These are phyloP conservation scores for Alternaria novae-zelandiae DNA, from an alignment of 2,329 filamentous ascomycete species.

Conservation along the genomic window DNA sequence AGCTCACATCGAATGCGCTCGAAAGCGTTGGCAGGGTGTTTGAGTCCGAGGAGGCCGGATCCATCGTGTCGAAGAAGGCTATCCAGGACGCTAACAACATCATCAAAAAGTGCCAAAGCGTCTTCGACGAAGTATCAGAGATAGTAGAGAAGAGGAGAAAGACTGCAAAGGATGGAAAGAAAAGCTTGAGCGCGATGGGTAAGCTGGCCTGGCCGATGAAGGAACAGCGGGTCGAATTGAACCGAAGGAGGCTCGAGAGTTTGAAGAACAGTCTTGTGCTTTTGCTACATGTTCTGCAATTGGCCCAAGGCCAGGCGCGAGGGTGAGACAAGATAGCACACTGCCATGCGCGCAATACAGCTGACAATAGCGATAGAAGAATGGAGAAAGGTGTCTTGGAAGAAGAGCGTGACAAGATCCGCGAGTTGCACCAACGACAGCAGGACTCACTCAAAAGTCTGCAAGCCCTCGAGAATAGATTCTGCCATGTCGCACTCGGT, in stretches of 20 bases:
- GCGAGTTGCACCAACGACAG: constrained; percentile 33
- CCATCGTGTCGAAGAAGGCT: constrained; percentile 28
- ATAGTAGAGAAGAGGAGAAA: constrained; percentile 30
- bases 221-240: constrained; percentile 31
- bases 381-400: constrained; percentile 23
- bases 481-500: constrained; percentile 20
- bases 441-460: constrained; percentile 33
- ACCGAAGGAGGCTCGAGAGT: constrained; percentile 32
- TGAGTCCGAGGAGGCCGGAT: constrained; percentile 17
- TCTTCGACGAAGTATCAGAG: constrained; percentile 34
- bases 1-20: constrained; percentile 32
- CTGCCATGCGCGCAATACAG: not conserved
- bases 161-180: constrained; percentile 21
- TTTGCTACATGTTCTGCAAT: constrained; percentile 34
- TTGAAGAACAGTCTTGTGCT: constrained; percentile 36
- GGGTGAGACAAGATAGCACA: constrained; percentile 8
- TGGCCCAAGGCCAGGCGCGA: constrained; percentile 31
- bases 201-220: constrained; percentile 35
- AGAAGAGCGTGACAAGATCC: constrained; percentile 34
- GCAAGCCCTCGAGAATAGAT: constrained; percentile 27
- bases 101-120: constrained; percentile 31
- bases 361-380: constrained; percentile 12
- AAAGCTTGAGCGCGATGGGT: constrained; percentile 16
- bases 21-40: constrained; percentile 31
- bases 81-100: constrained; percentile 30